Evolutionary conservation across 306 rosid species (phyloP), one percentile per base, ranked within the genome.

Genomic region (Cicer judaicum): DNA sequence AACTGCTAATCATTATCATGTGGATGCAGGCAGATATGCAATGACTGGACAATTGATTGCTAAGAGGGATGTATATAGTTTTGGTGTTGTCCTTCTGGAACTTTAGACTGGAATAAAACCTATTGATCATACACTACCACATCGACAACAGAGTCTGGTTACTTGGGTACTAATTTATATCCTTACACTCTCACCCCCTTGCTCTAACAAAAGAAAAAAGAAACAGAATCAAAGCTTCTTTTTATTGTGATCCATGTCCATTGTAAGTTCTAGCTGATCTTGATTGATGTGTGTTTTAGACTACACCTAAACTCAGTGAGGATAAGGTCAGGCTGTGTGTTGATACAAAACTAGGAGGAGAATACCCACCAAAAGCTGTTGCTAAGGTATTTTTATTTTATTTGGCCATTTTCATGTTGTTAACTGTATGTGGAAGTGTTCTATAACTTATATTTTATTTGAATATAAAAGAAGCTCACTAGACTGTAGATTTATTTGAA

Each of bases 21-120:
- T n/a, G n/a, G n/a, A n/a, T n/a, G n/a, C n/a, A n/a, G n/a, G n/a
- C n/a, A n/a, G 98, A 79, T 91, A 89, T 82, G 96, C 97, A 79
- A 93, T 91, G 98, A 91, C 97, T 13, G 97, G 98, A 60, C 97
- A 91, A 81, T 83, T 93, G 85, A 93, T 89, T 82, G 93, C 96
- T 65, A 93, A 91, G 83, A 93, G 96, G 85, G 98, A 91, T 72
- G 97, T 91, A 44, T 93, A 93, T 80, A 91, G 97, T 85, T 93
- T 93, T 75, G 98, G 98, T 57, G 97, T 93, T 76, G 93, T 93
- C 61, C 88, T 93, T 80, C 87, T 93, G 53, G 97, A 93, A 78
- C 98, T 93, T 81, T 68, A 91, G 87, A 93, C 98, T 2, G 98
- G 97, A 70, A 78, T 96, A 78, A 93, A 93, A 77, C 98, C 98